These are phyloP conservation scores for Nannizzia gypsea DNA, from an alignment of 2,329 filamentous ascomycete genomes.

Conservation along the genomic window DNA sequence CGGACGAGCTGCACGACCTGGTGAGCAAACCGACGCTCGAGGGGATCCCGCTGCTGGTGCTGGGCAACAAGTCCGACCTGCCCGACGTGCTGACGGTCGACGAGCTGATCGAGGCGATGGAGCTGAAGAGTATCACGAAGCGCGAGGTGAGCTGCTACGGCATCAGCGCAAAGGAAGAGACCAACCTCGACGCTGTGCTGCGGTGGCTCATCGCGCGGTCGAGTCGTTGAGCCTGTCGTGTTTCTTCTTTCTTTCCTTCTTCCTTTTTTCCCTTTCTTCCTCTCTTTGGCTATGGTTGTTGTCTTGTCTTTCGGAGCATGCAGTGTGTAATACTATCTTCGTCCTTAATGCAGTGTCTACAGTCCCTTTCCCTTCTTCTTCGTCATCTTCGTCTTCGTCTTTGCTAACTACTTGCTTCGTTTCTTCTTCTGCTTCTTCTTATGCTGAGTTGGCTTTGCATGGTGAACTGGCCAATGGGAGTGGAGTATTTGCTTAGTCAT, in stretches of 20 bases:
- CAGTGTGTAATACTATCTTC: not conserved
- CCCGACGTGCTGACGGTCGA: slow-evolving; percentile 85
- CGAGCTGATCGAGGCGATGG: slow-evolving; percentile 84
- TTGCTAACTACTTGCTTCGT: no score
- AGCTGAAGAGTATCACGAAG: slow-evolving; percentile 76
- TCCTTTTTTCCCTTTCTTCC: not conserved
- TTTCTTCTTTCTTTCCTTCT: not conserved
- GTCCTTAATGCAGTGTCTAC: not conserved
- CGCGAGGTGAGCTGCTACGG: slow-evolving; percentile 97
- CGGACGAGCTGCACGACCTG: slow-evolving; percentile 82
- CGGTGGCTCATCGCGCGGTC: slow-evolving; percentile 92
- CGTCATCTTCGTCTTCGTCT: not conserved
- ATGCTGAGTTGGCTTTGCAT: no score
- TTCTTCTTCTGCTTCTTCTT: not conserved
- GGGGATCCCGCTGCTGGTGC: slow-evolving; percentile 81
- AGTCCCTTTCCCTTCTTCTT: not conserved
- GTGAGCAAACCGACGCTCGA: slow-evolving; percentile 74
- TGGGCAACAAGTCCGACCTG: slow-evolving; percentile 96
- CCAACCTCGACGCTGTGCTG: slow-evolving; percentile 90
- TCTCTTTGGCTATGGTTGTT: not conserved
- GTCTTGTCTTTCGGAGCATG: not conserved
- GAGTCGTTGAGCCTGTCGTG: slow-evolving; percentile 46
- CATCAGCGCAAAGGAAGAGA: slow-evolving; percentile 97
- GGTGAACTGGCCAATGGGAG: no score
- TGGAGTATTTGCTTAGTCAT: no score